phyloP scores from a whole-genome alignment of 495 filamentous ascomycete genomes.

The Sporormia fimetaria region DNA sequence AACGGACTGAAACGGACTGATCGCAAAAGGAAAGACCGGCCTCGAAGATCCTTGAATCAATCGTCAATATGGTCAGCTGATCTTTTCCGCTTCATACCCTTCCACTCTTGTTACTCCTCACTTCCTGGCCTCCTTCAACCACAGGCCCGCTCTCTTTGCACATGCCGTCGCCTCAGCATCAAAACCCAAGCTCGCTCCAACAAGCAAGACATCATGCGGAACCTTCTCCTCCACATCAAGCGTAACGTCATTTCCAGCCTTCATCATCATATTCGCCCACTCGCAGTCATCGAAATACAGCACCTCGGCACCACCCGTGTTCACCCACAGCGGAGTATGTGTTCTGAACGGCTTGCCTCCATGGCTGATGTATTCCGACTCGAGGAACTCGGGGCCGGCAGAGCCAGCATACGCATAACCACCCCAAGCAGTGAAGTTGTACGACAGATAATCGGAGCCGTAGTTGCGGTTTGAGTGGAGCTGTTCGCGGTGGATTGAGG shows the following conservation, averaged over 20 bases:
- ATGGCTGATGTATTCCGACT: conserved; percentile 30
- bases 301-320: conserved; percentile 35
- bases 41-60: no score
- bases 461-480: conserved; percentile 30
- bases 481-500: conserved; percentile 7
- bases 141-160: conserved; percentile 32
- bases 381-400: conserved; percentile 10
- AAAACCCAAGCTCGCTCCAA: conserved; percentile 32
- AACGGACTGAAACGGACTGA: no score
- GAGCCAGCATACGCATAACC: conserved; percentile 26
- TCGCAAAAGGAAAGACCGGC: no score
- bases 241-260: conserved; percentile 28
- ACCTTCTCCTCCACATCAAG: conserved; percentile 29
- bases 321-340: conserved; percentile 32
- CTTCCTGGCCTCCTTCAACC: conserved; percentile 21
- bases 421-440: conserved; percentile 32
- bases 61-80: no score
- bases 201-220: conserved; percentile 36
- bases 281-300: conserved; percentile 31
- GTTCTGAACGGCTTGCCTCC: conserved; percentile 33
- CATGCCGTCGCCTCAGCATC: conserved; percentile 24
- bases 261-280: conserved; percentile 28
- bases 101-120: no score
- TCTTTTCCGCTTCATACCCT: no score
- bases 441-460: conserved; percentile 32